phyloP scores from a whole-genome alignment of 108 stramenopile species.

The Craspedostauros australis region DNA sequence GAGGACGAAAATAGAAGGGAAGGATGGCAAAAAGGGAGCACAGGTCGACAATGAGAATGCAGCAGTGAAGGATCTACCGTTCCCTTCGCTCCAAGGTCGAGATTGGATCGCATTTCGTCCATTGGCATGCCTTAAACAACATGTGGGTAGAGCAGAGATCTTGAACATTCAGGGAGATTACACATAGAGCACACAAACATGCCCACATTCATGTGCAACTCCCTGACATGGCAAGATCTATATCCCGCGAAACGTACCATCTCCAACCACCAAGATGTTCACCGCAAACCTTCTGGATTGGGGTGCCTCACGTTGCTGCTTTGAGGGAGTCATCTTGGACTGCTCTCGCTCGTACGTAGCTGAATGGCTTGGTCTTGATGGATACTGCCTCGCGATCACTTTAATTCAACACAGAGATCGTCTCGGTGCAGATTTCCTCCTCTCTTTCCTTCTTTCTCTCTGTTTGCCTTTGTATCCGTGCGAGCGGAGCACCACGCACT shows the following conservation, averaged over 20 bases:
- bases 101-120: neutral
- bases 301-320: too few relatives aligned
- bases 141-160: neutral
- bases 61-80: neutral
- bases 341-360: too few relatives aligned
- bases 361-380: too few relatives aligned
- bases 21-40: neutral
- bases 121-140: neutral
- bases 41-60: too few relatives aligned
- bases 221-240: neutral
- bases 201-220: neutral
- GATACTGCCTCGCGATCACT: too few relatives aligned
- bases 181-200: neutral
- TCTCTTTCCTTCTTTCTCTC: too few relatives aligned
- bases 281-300: slow-evolving; percentile 29
- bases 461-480: too few relatives aligned
- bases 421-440: too few relatives aligned
- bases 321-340: too few relatives aligned
- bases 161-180: neutral
- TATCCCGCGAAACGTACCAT: slow-evolving; percentile 43
- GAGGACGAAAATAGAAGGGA: neutral
- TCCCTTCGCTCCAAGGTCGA: neutral
- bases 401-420: too few relatives aligned
- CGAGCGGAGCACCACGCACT: too few relatives aligned
- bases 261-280: slow-evolving; percentile 69